Percentiles rank a stretch among this genome's conserved stretches.
Evolutionary conservation across 1,139 yeast genomes (phyloP).

Genomic region (Pneumocystis sp.): DNA sequence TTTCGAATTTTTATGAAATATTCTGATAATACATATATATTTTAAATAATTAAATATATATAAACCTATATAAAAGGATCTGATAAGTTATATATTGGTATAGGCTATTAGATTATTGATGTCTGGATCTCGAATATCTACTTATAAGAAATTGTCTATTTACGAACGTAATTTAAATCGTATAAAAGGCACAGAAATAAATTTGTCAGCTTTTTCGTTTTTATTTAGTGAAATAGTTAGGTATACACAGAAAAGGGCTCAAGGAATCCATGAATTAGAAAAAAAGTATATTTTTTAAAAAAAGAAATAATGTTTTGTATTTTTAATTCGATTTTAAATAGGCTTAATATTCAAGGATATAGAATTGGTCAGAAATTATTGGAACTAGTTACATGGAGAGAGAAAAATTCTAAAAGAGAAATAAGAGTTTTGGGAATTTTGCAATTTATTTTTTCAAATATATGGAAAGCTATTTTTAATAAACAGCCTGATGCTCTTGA

Average conservation of each 20-base stretch:
- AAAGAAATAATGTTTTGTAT: background rate
- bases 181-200: slow-evolving; percentile 45
- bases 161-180: slow-evolving; percentile 58
- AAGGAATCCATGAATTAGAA: slow-evolving; percentile 60
- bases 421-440: slow-evolving; percentile 58
- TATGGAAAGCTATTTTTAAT: slow-evolving; percentile 77
- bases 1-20: too few relatives aligned
- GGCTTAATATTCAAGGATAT: slow-evolving; percentile 64
- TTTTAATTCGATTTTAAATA: slow-evolving; percentile 11
- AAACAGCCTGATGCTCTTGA: slow-evolving; percentile 76
- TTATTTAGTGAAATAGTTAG: slow-evolving; percentile 60
- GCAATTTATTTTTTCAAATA: slow-evolving; percentile 66
- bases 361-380: slow-evolving; percentile 46
- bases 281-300: background rate
- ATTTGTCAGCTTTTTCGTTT: slow-evolving; percentile 51
- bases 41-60: too few relatives aligned
- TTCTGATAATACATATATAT: background rate
- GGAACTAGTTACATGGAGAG: slow-evolving; percentile 44
- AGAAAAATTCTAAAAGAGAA: slow-evolving; percentile 58
- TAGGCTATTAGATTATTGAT: background rate
- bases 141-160: slow-evolving; percentile 24
- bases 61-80: background rate
- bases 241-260: slow-evolving; percentile 47
- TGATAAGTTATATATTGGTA: background rate
- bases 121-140: background rate